Conservation (phyloP, 345 rosid species). For the Psidium guajava region DNA sequence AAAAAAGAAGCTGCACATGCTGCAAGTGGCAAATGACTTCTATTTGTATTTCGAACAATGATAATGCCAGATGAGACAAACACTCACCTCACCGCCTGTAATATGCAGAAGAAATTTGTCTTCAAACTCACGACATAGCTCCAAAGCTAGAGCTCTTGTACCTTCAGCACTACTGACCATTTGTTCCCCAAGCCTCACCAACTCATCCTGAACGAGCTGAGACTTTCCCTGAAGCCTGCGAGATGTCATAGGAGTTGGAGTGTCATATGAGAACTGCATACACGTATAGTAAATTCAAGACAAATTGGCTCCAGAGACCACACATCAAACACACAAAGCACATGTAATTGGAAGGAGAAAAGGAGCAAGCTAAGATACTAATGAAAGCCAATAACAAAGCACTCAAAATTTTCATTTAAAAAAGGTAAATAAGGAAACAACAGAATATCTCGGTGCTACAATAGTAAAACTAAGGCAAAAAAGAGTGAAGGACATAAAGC, state of each 20-base stretch:
- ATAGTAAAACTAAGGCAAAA: background rate
- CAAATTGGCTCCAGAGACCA: background rate
- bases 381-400: background rate
- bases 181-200: conserved; percentile 81
- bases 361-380: background rate
- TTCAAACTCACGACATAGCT: conserved; percentile 98
- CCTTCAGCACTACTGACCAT: conserved; percentile 86
- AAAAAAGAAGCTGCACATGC: background rate
- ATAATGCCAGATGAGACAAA: background rate
- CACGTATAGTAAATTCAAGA: background rate
- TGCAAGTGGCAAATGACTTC: background rate
- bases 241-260: background rate
- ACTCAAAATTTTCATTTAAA: background rate
- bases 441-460: background rate
- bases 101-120: conserved; percentile 94
- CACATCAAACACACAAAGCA: background rate
- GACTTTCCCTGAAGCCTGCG: conserved; percentile 91
- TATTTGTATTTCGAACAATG: background rate
- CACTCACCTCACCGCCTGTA: conserved; percentile 84
- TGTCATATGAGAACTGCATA: background rate
- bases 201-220: conserved; percentile 76
- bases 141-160: conserved; percentile 92
- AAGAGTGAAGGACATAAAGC: background rate
- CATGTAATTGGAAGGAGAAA: background rate
- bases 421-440: background rate